Conservation (phyloP, 2,329 filamentous ascomycete genomes). For the Aschersonia sp. region DNA sequence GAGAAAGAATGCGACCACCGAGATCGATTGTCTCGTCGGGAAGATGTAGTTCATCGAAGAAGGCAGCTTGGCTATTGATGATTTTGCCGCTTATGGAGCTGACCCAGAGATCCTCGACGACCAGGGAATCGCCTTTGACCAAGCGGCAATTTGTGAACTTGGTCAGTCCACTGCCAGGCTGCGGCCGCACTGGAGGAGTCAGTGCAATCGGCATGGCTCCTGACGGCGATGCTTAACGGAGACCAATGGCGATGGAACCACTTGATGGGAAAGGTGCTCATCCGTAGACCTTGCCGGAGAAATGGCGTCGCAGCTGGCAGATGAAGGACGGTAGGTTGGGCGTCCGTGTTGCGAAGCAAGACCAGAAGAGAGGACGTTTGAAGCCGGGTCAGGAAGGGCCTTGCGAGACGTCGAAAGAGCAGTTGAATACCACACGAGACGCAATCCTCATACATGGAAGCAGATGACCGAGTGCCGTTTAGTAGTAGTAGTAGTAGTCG, state of each 20-base stretch:
- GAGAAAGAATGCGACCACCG: conserved; percentile 67
- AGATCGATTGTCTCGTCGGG: conserved; percentile 70
- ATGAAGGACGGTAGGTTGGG: not conserved
- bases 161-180: conserved; percentile 43
- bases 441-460: too few relatives aligned
- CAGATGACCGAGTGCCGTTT: too few relatives aligned
- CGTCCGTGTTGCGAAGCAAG: not conserved
- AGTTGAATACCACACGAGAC: too few relatives aligned
- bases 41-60: conserved; percentile 52
- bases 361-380: not conserved
- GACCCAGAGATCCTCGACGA: conserved; percentile 78
- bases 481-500: too few relatives aligned
- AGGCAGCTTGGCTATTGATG: conserved; percentile 51
- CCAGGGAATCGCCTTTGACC: conserved; percentile 50
- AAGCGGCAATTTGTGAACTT: conserved; percentile 84
- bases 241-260: too few relatives aligned
- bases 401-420: too few relatives aligned
- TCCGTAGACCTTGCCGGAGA: not conserved
- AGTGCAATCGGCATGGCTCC: conserved; percentile 32
- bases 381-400: too few relatives aligned
- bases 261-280: too few relatives aligned
- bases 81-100: conserved; percentile 72
- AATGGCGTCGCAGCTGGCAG: not conserved
- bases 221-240: too few relatives aligned
- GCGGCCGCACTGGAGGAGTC: conserved; percentile 17